A percentile compares a stretch with the other conserved stretches of the same genome.
Conservation (phyloP, 1,139 yeast species). For the Candida anutae region DNA sequence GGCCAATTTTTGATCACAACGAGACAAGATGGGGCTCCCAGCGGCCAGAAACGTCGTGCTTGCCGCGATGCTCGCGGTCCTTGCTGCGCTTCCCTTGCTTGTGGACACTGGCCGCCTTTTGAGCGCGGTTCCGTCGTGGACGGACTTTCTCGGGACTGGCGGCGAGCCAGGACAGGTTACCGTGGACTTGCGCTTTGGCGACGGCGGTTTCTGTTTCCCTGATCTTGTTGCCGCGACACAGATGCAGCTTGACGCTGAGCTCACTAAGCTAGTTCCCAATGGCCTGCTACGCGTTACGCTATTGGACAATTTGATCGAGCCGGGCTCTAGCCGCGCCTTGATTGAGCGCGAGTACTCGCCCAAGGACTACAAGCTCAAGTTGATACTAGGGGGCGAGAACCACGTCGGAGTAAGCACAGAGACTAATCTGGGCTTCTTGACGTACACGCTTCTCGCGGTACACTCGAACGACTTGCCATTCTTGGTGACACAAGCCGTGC, state of each 20-base stretch:
- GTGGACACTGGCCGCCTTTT: too few species aligned
- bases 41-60: too few species aligned
- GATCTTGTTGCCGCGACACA: slow-evolving; percentile 39
- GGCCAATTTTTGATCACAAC: too few species aligned
- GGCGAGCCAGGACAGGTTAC: too few species aligned
- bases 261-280: slow-evolving; percentile 6
- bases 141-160: too few species aligned
- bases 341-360: background rate
- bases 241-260: slow-evolving; percentile 27
- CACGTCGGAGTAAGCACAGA: slow-evolving; percentile 31
- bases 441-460: slow-evolving; percentile 40
- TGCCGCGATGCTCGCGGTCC: too few species aligned
- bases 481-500: slow-evolving; percentile 47
- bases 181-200: slow-evolving; percentile 25
- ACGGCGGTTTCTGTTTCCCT: slow-evolving; percentile 36
- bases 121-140: too few species aligned
- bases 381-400: slow-evolving; percentile 21
- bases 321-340: too few species aligned
- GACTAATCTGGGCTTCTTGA: slow-evolving; percentile 31
- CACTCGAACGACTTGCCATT: slow-evolving; percentile 54
- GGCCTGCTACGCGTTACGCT: slow-evolving; percentile 9
- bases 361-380: slow-evolving; percentile 16
- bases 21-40: too few species aligned
- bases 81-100: too few species aligned
- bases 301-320: slow-evolving; percentile 11